Base-by-base conservation (phyloP, 2,329 filamentous ascomycete genomes). In the Alternaria alternata region DNA sequence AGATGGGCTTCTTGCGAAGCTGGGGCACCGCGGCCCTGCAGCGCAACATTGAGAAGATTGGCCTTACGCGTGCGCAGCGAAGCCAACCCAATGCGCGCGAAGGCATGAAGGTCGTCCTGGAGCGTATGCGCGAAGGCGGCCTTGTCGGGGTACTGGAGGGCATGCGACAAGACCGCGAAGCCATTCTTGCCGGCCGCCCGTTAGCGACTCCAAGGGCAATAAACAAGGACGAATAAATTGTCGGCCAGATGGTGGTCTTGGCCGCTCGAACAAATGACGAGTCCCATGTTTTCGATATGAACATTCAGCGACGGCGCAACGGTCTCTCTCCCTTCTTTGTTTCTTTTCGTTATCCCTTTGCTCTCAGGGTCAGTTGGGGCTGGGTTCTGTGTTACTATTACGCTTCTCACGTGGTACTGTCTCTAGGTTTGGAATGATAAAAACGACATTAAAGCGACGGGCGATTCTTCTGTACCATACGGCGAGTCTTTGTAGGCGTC, bases 51-150 rank as follows among this genome's bases (percentile, higher is more conserved):
- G 92, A 95, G 81, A 86, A 86, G 54, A 89, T 94, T 62, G 91
- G 91, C 11, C 88, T 91, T 39, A 90, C 88, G 72, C 90, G 92
- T 75, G 93, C 92, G 5, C 87, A 90, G 66, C 89, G 91, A 70
- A 91, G 92, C 74, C 85, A 94, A 70, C 88, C 89, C 52, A 94
- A 94, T 81, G 92, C 91, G 68, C 88, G 90, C 51, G 90, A 94
- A 75, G 92, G 92, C 49, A 94, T 95, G 92, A 88, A 87, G 57
- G 87, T 94, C 38, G 91, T 95, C 8, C 83, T 95, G 22, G 90
- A 93, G 78, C 84, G 91, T 48, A 77, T 92, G 73, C 82, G 89
- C 54, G 82, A 83, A 59, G 89, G 89, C 39, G 90, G 89, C 0
- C 80, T 92, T 18, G 87, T 90, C 16, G 88, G 79, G 22, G 89